Percentiles rank a stretch among this genome's conserved stretches.
These are phyloP conservation scores for Penstemon davidsonii DNA, from an alignment of 257 asterid genomes.

Conservation along the genomic window DNA sequence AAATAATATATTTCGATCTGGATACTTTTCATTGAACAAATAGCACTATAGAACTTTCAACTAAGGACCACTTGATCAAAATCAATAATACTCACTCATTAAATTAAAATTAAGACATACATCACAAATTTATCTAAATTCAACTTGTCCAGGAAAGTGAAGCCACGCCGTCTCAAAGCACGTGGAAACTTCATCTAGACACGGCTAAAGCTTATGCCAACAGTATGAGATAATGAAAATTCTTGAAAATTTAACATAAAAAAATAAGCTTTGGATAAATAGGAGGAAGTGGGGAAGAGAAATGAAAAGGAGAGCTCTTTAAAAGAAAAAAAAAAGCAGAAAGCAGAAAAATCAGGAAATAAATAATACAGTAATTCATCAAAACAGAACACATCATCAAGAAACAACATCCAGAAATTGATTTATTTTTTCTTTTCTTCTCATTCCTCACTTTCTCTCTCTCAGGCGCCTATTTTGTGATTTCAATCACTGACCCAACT, in stretches of 20 bases:
- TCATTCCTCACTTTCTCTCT: constrained; percentile 32
- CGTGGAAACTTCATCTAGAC: neutral
- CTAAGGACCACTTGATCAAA: neutral
- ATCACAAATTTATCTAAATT: neutral
- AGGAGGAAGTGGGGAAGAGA: neutral
- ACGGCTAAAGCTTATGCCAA: neutral
- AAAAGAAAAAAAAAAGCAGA: constrained; percentile 8
- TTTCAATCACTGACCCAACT: constrained; percentile 49
- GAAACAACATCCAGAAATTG: constrained; percentile 30
- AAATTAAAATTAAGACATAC: neutral
- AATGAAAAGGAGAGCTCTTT: constrained; percentile 17
- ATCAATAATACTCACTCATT: neutral
- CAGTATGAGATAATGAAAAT: neutral
- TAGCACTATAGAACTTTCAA: no score
- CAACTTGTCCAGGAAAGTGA: neutral
- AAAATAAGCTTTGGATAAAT: neutral
- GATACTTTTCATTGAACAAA: neutral
- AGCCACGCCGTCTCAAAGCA: neutral
- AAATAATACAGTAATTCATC: constrained; percentile 14
- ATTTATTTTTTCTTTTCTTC: constrained; percentile 21
- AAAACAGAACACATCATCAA: constrained; percentile 39
- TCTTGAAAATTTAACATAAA: neutral
- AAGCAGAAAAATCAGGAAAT: constrained; percentile 19
- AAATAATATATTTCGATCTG: neutral
- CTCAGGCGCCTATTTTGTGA: constrained; percentile 42